Conservation (phyloP, 108 stramenopile genomes). For the Skeletonema marinoi region DNA sequence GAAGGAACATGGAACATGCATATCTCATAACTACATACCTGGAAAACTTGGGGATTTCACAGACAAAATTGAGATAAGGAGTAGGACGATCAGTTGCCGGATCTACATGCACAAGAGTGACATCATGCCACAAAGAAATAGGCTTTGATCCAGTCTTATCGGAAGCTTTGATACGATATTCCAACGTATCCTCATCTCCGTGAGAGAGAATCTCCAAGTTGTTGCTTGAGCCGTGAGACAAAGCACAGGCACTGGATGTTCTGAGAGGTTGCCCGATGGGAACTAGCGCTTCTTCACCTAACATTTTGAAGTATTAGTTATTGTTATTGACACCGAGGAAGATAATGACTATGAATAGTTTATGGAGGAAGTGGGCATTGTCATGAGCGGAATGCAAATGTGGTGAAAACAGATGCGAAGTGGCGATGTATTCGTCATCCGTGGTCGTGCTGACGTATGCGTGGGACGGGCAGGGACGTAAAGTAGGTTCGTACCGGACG, state of each 20-base stretch:
- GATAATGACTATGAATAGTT: too few species aligned
- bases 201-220: conserved; percentile 57
- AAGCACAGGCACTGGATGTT: background rate
- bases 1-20: conserved; percentile 12
- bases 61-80: conserved; percentile 90
- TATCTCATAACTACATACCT: conserved; percentile 51
- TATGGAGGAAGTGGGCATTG: background rate
- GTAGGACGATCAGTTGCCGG: conserved; percentile 70
- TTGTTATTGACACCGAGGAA: background rate
- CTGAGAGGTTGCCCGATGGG: conserved; percentile 43
- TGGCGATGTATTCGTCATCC: too few species aligned
- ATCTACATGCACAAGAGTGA: conserved; percentile 76
- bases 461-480: too few species aligned
- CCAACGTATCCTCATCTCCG: conserved; percentile 76
- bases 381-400: too few species aligned
- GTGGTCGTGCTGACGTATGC: too few species aligned
- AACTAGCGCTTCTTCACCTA: conserved; percentile 36
- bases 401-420: too few species aligned
- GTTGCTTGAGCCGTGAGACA: conserved; percentile 56
- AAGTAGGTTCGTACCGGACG: too few species aligned
- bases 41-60: conserved; percentile 97
- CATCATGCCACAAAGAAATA: conserved; percentile 92
- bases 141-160: conserved; percentile 58
- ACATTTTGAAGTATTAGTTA: conserved; percentile 7
- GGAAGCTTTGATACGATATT: conserved; percentile 83